phyloP scores from a whole-genome alignment of 257 asterid species.

The Solanum dulcamara region DNA sequence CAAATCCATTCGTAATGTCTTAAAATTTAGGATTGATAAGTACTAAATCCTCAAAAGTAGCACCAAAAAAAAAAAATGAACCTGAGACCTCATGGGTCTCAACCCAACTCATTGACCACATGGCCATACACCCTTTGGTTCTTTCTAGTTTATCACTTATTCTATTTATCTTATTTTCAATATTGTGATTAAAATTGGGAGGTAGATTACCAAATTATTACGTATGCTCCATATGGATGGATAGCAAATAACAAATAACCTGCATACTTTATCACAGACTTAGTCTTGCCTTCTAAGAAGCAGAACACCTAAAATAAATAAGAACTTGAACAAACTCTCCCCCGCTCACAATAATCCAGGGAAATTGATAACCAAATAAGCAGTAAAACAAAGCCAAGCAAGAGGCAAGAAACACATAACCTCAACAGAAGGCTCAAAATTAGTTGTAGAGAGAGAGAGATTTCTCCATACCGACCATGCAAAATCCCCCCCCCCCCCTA shows the following conservation, averaged over 20 bases:
- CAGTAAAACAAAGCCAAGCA: background rate
- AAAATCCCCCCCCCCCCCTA: background rate
- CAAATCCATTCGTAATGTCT: background rate
- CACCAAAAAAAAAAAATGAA: background rate
- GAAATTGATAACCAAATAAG: background rate
- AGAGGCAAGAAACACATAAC: background rate
- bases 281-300: background rate
- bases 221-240: background rate
- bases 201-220: background rate
- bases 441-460: background rate
- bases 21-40: background rate
- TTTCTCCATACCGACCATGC: background rate
- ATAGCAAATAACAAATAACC: background rate
- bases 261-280: background rate
- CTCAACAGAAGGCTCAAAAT: background rate
- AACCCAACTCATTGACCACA: background rate
- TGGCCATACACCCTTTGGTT: background rate
- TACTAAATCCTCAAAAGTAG: background rate
- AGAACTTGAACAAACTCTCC: background rate
- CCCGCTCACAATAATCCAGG: background rate
- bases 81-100: background rate
- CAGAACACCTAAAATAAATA: background rate
- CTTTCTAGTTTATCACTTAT: background rate
- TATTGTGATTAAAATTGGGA: background rate
- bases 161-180: background rate